Base-by-base conservation (phyloP, 2,329 filamentous ascomycete genomes). In the Immersiporthe knoxdaviesiana region DNA sequence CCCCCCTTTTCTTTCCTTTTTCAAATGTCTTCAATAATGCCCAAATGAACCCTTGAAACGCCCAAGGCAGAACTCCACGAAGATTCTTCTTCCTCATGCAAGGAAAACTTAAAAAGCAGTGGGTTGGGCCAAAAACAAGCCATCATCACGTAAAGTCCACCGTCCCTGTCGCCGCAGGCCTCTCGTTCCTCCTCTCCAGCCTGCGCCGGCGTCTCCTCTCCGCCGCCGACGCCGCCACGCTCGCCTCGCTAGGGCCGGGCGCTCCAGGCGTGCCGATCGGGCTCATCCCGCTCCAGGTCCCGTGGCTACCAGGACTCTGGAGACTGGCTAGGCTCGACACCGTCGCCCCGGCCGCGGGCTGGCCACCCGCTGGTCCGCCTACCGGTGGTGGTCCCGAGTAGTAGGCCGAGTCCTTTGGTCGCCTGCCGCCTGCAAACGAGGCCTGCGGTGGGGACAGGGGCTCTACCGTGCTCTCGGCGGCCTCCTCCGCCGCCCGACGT, bases 341-440 rank as follows among this genome's bases (percentile, higher is more conserved):
- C 4, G 84, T 85, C 44, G 78, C 78, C 2, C 78, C 79, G 0
- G 79, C 79, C 21, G 78, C 76, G 1, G 81, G 79, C 10, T 75
- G 74, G 37, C 72, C 72, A 1, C 80, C 82, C n/a, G 82, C 80
- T 21, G 81, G 81, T 2, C 81, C 80, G 61, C 44, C 16, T 10
- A 41, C 30, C 4, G 63, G 64, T 2, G 82, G 79, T 70, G 80
- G 79, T 8, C 85, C 86, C 3, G 86, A 88, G 74, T 88, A 90
- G 74, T 90, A 90, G 11, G 86, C 86, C 59, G 86, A 88, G 74
- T 90, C 88, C 74, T 89, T 90, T 14, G 78, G 80, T 74, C 83
- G 82, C 69, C 81, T 80, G 0, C 82, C 83, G 56, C 81, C 83
- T 6, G 87, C 85, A 74, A 87, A 88, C 7, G 85, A 81, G 12